Base-by-base conservation (phyloP, 345 rosid species). In the Eucalyptus virginea region DNA sequence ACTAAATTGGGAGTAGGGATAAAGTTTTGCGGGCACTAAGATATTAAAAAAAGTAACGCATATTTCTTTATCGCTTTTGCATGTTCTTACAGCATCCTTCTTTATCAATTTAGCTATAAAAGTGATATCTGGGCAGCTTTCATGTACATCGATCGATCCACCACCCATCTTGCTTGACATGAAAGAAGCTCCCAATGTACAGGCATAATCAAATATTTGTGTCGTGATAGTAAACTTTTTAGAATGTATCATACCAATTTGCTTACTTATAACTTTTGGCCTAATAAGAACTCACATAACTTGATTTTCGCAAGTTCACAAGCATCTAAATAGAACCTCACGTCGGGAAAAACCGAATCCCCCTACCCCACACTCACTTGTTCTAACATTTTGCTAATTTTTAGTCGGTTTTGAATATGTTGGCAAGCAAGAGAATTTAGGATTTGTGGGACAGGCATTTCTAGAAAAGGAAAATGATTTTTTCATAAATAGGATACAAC, bases 401-500 rank as follows among this genome's bases (percentile, higher is more conserved):
- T 56, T 23, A 6, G 3, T 56, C 3, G 14, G 15, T 28, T 28
- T n/a, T 30, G 37, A 65, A 32, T 14, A 37, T 15, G 37, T n/a
- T n/a, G 18, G 11, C 18, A 14, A 62, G 16, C 11, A 30, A 62
- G 34, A n/a, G 11, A 65, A 65, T 65, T n/a, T 16, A n/a, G 77
- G 6, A 16, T n/a, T 4, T 4, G 11, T 8, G 77, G 3, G 19
- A n/a, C 0, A 1, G 6, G 10, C 9, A n/a, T 15, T 65, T 65
- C 58, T 65, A 4, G 11, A n/a, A n/a, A 30, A 65, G 77, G 6
- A 65, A 15, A n/a, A 15, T 15, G 6, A 7, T 34, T 9, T 65
- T 65, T 16, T n/a, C 4, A 65, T n/a, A 58, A 26, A 58, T 26
- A 0, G 2, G 30, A 11, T 11, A 8, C 5, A 17, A 15, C 10